phyloP scores from a whole-genome alignment of 345 rosid species.

The Gossypium bickii region DNA sequence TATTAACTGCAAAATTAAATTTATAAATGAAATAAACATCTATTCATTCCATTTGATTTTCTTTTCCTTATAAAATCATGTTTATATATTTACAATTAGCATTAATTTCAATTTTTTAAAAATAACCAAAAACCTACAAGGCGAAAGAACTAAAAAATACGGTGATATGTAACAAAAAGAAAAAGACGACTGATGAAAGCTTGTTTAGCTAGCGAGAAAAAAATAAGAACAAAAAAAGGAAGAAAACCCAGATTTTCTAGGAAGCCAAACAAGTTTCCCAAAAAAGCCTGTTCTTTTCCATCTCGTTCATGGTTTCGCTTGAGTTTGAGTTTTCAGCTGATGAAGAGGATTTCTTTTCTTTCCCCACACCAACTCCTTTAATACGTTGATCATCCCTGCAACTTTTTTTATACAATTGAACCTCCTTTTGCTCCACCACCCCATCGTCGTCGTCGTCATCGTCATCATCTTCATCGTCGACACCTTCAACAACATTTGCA shows the following conservation, averaged over 20 bases:
- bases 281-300: slow-evolving; percentile 63
- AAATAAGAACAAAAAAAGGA: not conserved
- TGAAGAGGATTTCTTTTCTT: slow-evolving; percentile 18
- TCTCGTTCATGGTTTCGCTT: slow-evolving; percentile 37
- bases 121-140: not conserved
- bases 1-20: not conserved
- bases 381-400: slow-evolving; percentile 21
- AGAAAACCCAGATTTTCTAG: slow-evolving; percentile 14
- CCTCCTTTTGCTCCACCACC: slow-evolving; percentile 24
- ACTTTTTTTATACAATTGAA: slow-evolving; percentile 24
- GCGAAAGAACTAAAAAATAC: not conserved
- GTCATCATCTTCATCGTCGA: slow-evolving; percentile 16
- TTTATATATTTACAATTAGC: not conserved
- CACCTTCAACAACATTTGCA: slow-evolving; percentile 1
- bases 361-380: not conserved
- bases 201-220: not conserved
- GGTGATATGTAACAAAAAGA: not conserved
- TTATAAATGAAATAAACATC: not conserved
- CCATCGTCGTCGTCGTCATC: slow-evolving; percentile 27
- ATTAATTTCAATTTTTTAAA: not conserved
- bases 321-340: slow-evolving; percentile 36
- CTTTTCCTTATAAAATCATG: not conserved
- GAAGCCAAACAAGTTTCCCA: slow-evolving; percentile 95
- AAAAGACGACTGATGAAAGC: not conserved
- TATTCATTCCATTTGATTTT: not conserved